These are phyloP conservation scores for Coemansia guatemalensis DNA, from an alignment of 192 early-diverging fungal species.

Conservation along the genomic window DNA sequence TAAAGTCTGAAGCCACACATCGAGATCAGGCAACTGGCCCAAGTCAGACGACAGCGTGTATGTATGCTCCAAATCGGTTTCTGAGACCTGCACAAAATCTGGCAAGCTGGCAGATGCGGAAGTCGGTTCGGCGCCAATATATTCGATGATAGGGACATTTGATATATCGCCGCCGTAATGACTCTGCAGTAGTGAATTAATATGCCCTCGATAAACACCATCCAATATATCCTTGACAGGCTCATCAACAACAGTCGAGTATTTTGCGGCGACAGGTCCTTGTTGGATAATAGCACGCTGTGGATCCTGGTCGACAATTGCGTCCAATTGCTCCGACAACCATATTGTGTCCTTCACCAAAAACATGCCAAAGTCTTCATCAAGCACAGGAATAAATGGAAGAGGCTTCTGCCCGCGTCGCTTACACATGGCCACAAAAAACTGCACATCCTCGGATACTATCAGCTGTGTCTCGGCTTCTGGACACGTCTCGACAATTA, in stretches of 20 bases:
- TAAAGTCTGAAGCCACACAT: too few relatives aligned
- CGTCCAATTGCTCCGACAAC: conserved; percentile 85
- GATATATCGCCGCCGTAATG: conserved; percentile 64
- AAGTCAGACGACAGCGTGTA: too few relatives aligned
- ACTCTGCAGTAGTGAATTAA: conserved; percentile 67
- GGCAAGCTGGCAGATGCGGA: background rate
- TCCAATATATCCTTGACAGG: conserved; percentile 89
- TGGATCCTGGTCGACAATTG: conserved; percentile 81
- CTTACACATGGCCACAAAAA: conserved; percentile 42
- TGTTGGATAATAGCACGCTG: conserved; percentile 84
- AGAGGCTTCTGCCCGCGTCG: conserved; percentile 81
- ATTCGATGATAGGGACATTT: conserved; percentile 76
- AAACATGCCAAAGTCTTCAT: conserved; percentile 85
- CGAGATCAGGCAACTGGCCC: too few relatives aligned
- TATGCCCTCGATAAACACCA: conserved; percentile 77
- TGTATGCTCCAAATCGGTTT: background rate
- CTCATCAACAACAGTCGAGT: conserved; percentile 72
- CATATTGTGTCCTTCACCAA: conserved; percentile 90
- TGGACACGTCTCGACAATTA: conserved; percentile 11
- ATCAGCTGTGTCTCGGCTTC: conserved; percentile 9
- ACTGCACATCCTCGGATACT: conserved; percentile 29
- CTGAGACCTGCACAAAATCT: conserved; percentile 1
- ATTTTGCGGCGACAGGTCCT: conserved; percentile 79
- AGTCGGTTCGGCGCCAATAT: conserved; percentile 53
- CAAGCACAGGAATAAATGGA: conserved; percentile 84